Base-by-base conservation (phyloP, 371 early-diverging fungal genomes). In the Fennellomyces sp. region DNA sequence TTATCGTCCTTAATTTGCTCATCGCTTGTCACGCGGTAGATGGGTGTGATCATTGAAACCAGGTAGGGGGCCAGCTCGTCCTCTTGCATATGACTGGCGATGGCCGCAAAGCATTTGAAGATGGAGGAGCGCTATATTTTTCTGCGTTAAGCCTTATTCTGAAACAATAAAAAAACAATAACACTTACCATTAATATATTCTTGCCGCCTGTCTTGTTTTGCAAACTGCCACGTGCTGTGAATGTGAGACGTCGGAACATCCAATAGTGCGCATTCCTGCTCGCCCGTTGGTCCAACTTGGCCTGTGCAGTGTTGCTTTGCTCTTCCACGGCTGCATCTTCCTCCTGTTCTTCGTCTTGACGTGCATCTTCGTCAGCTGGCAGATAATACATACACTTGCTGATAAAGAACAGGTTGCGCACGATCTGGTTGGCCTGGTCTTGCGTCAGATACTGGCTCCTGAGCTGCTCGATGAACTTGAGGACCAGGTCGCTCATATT, bases 41-140 rank as follows among this genome's bases (percentile, higher is more conserved):
- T 79, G 12, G 93, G 88, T 0, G 89, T 77, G 28, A 96, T 74
- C 21, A 94, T 88, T 0, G 91, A 81, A 56, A 82, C 65, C 36
- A 94, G 59, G 61, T 91, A 92, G 2, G 88, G 82, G 23, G 67
- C 63, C 25, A 91, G 69, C 23, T 87, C 80, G 4, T 80, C 70
- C 4, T 85, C 38, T 0, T 82, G 80, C 36, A 95, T 80, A 26
- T 80, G 72, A 31, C 83, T 83, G 30, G 86, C 68, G 67, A 96
- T 84, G 10, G 95, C 96, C n/a, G 96, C 97, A 80, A 93, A 94
- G 86, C 88, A 91, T 67, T 93, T 90, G 78, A 94, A 96, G 31
- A 92, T 84, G 39, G 82, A 84, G 4, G 84, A 85, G 41, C 94
- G 85, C 86, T 93, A 70, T 21, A 8, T 33, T 6, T 13, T 8